A percentile compares a stretch with the other conserved stretches of the same genome.
Conservation (phyloP, 1,284 basidiomycete species). For the Malassezia dermatis region DNA sequence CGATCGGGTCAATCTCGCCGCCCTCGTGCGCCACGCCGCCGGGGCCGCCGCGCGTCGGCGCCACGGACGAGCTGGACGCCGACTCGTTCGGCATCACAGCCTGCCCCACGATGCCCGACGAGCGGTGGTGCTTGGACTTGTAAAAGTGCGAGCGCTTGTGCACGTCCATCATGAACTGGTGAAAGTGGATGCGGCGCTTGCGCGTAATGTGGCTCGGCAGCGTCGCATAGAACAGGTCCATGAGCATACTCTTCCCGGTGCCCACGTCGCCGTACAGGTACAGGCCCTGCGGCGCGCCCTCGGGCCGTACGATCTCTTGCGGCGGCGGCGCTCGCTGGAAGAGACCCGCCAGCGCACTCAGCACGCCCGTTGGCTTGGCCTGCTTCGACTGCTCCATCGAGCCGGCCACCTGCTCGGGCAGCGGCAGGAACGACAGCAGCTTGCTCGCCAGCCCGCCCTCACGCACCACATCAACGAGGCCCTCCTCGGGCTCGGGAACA, state of each 20-base stretch:
- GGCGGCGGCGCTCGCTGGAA: slow-evolving; percentile 15
- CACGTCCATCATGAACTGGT: slow-evolving; percentile 89
- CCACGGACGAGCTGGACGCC: slow-evolving; percentile 7
- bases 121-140: slow-evolving; percentile 38
- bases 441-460: background rate
- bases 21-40: slow-evolving; percentile 15
- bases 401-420: slow-evolving; percentile 7
- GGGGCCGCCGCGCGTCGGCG: background rate
- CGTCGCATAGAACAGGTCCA: slow-evolving; percentile 89
- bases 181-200: slow-evolving; percentile 82
- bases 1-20: slow-evolving; percentile 64
- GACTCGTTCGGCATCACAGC: slow-evolving; percentile 25
- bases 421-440: slow-evolving; percentile 1
- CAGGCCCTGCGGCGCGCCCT: slow-evolving; percentile 67
- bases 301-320: slow-evolving; percentile 42
- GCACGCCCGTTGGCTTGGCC: slow-evolving; percentile 1
- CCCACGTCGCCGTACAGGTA: slow-evolving; percentile 98
- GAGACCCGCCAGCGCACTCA: slow-evolving; percentile 11
- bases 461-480: slow-evolving; percentile 5
- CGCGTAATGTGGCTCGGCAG: slow-evolving; percentile 63
- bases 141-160: slow-evolving; percentile 77
- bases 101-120: slow-evolving; percentile 37
- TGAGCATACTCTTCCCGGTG: slow-evolving; percentile 87
- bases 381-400: slow-evolving; percentile 1
- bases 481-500: slow-evolving; percentile 30